A percentile compares a stretch with the other conserved stretches of the same genome.
These are phyloP conservation scores for Penicillium sp. DNA, from an alignment of 2,329 filamentous ascomycete species.

Conservation along the genomic window DNA sequence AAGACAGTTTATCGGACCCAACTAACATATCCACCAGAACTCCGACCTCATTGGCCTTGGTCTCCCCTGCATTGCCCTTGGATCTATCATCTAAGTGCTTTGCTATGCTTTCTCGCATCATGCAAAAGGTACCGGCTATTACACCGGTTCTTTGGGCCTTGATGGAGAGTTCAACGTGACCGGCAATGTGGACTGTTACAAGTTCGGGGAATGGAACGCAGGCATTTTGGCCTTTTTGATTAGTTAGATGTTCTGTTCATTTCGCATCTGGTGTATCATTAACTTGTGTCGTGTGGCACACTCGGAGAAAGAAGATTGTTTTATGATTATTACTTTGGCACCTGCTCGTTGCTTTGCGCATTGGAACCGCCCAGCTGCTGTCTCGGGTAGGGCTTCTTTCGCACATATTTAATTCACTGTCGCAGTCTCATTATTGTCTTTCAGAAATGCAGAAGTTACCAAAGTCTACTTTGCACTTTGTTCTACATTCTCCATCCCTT, in stretches of 20 bases:
- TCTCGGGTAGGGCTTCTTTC: slow-evolving; percentile 10
- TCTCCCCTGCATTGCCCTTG: slow-evolving; percentile 41
- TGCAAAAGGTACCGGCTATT: slow-evolving; percentile 14
- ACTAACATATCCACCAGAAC: slow-evolving; percentile 19
- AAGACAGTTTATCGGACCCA: background rate
- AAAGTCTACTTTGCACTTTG: too few species aligned
- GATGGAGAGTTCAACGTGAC: background rate
- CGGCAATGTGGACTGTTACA: slow-evolving; percentile 14
- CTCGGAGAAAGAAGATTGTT: slow-evolving; percentile 34
- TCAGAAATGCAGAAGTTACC: too few species aligned
- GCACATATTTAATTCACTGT: slow-evolving; percentile 17
- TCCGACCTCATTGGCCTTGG: slow-evolving; percentile 36
- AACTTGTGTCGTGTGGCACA: slow-evolving; percentile 29
- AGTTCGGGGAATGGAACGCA: slow-evolving; percentile 19
- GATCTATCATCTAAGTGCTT: slow-evolving; percentile 37
- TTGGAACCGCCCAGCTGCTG: slow-evolving; percentile 14
- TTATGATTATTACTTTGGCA: background rate
- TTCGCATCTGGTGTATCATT: slow-evolving; percentile 27
- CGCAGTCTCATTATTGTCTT: too few species aligned
- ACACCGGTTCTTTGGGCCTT: slow-evolving; percentile 1
- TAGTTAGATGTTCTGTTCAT: slow-evolving; percentile 23
- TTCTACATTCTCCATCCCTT: fast-evolving
- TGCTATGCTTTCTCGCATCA: slow-evolving; percentile 9
- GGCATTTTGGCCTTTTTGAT: slow-evolving; percentile 10
- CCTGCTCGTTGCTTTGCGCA: slow-evolving; percentile 1